These are phyloP conservation scores for Aurinia saxatilis DNA, from an alignment of 345 rosid genomes.

Conservation along the genomic window DNA sequence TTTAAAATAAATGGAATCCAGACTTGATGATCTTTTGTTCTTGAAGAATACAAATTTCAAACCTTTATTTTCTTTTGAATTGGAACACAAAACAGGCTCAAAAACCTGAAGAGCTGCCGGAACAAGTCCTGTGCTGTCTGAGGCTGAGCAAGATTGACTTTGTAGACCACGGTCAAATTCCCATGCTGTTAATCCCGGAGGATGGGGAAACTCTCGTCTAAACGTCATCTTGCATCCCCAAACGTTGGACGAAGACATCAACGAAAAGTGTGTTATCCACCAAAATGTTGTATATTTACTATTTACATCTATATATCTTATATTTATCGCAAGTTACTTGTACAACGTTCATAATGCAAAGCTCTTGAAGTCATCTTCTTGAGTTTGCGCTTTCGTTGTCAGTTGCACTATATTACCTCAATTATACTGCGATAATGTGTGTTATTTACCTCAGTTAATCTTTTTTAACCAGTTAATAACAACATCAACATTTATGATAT, in stretches of 20 bases:
- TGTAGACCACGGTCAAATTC: conserved; percentile 64
- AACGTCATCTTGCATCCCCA: neutral
- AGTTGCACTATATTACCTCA: conserved; percentile 8
- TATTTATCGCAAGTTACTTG: neutral
- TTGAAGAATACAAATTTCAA: neutral
- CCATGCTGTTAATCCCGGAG: conserved; percentile 41
- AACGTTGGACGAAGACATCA: conserved; percentile 15
- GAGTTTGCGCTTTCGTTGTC: conserved; percentile 21
- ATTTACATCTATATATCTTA: neutral
- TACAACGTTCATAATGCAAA: neutral
- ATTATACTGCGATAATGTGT: neutral
- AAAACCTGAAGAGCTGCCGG: conserved; percentile 88
- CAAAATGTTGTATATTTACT: conserved; percentile 12
- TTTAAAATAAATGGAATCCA: neutral
- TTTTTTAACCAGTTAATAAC: too few species aligned
- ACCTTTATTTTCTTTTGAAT: neutral
- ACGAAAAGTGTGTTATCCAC: neutral
- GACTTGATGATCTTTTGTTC: neutral
- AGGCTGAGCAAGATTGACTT: conserved; percentile 84
- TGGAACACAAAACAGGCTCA: conserved; percentile 55
- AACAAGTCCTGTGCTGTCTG: conserved; percentile 70
- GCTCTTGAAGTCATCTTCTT: conserved; percentile 21
- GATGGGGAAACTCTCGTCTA: conserved; percentile 30
- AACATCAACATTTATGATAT: too few species aligned
- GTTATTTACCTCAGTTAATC: too few species aligned